A percentile compares a stretch with the other conserved stretches of the same genome.
Evolutionary conservation across 2,329 filamentous ascomycete genomes (phyloP).

Genomic region (Penicillium verrucosum): DNA sequence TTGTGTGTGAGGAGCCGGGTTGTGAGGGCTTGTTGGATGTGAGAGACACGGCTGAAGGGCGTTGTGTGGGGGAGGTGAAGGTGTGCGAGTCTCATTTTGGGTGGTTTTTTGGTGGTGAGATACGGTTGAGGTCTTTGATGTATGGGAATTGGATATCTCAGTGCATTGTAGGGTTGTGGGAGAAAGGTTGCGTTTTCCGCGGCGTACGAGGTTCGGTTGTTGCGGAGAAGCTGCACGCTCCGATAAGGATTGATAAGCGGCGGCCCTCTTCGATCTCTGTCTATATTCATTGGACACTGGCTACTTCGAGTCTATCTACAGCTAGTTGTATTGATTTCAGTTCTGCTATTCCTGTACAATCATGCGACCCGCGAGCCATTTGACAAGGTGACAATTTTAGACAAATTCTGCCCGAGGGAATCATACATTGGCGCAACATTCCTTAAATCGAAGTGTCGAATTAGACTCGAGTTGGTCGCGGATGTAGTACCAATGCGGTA

Average conservation of each 20-base stretch:
- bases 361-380: neutral
- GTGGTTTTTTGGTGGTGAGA: neutral
- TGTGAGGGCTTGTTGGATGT: constrained; percentile 57
- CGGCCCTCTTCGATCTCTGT: neutral
- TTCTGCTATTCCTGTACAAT: neutral
- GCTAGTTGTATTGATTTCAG: neutral
- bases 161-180: neutral
- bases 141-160: neutral
- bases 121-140: neutral
- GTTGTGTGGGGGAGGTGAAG: constrained; percentile 56
- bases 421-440: neutral
- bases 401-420: neutral
- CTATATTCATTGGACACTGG: neutral
- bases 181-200: constrained; percentile 16
- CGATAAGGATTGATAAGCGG: constrained; percentile 15
- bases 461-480: no score
- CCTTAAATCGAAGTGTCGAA: neutral
- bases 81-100: constrained; percentile 56
- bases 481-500: neutral
- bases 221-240: constrained; percentile 23
- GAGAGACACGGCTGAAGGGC: constrained; percentile 54
- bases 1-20: constrained; percentile 60
- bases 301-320: neutral
- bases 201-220: constrained; percentile 20
- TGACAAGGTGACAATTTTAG: neutral